Percentiles rank a stretch among this genome's conserved stretches.
These are phyloP conservation scores for Trichophyton equinum DNA, from an alignment of 2,329 filamentous ascomycete species.

Conservation along the genomic window DNA sequence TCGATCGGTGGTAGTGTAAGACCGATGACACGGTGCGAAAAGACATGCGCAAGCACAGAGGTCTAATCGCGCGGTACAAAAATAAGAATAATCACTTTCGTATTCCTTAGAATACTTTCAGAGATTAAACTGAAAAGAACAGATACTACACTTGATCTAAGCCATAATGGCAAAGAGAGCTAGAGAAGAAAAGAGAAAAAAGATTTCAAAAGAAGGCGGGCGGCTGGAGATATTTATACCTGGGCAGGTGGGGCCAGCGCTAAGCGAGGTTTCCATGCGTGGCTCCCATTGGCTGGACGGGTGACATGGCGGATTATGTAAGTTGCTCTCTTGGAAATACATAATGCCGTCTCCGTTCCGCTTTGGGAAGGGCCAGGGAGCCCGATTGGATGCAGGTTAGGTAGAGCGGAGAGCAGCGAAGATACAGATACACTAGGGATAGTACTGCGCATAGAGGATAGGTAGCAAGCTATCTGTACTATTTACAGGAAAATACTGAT, in stretches of 20 bases:
- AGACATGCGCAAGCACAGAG: slow-evolving; percentile 63
- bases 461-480: no score
- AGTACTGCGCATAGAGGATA: no score
- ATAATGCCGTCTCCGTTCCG: neutral
- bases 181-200: slow-evolving; percentile 35
- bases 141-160: slow-evolving; percentile 95
- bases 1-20: slow-evolving; percentile 63
- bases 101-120: slow-evolving; percentile 65
- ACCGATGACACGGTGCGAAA: slow-evolving; percentile 58
- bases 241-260: slow-evolving; percentile 4
- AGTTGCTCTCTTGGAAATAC: neutral
- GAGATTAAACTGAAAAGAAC: slow-evolving; percentile 97
- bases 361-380: neutral
- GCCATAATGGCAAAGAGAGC: slow-evolving; percentile 46
- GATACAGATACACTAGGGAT: no score
- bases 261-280: slow-evolving; percentile 7
- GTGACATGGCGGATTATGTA: neutral
- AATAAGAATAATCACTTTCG: slow-evolving; percentile 74
- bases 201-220: slow-evolving; percentile 21
- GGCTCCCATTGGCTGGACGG: slow-evolving; percentile 6
- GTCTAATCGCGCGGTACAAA: slow-evolving; percentile 45
- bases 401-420: neutral
- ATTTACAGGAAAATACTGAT: no score
- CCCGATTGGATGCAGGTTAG: neutral
- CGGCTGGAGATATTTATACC: slow-evolving; percentile 22